Evolutionary conservation across 1,139 yeast genomes (phyloP), one percentile per base, ranked within the genome.

Genomic region (Candida mesenterica): DNA sequence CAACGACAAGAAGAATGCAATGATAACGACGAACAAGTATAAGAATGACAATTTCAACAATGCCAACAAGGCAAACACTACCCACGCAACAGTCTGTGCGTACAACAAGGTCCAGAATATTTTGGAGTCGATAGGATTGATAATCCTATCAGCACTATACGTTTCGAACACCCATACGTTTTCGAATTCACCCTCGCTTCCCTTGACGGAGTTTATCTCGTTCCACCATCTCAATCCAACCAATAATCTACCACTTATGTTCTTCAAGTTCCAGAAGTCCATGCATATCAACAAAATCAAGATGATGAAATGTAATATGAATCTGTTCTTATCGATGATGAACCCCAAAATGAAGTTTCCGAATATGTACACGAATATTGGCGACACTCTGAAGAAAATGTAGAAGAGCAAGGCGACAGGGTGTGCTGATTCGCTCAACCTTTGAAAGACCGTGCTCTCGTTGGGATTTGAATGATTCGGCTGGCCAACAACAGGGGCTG

Each of bases 181-280:
- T 45, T 82, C 83, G 25, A 65, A 65, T 16, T 62, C 68, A 4
- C 92, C 90, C 9, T 67, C 52, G 1, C 53, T 44, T 29, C 68
- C 64, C 15, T 58, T 59, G 5, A 57, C 51, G 15, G 56, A 40
- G 52, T 62, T 75, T 27, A 72, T 70, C 53, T 84, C 90, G 56
- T 87, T 88, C 96, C 96, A 89, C 96, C 97, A 90, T 47, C 98
- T 73, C 44, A 92, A 70, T 0, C 97, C 97, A 5, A 92, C 97
- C 38, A 92, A 62, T 37, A 87, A 72, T 42, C 97, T 68, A 1
- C 98, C 98, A 12, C 95, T 72, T 12, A 92, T 86, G 57, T 92
- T 92, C 54, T 92, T 92, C 29, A 88, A 80, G 53, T 87, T 84
- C 95, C 97, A 92, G 54, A 92, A 92, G 57, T 92, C 98, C 1